Conservation (phyloP, 345 rosid genomes). For the Linum tenue region DNA sequence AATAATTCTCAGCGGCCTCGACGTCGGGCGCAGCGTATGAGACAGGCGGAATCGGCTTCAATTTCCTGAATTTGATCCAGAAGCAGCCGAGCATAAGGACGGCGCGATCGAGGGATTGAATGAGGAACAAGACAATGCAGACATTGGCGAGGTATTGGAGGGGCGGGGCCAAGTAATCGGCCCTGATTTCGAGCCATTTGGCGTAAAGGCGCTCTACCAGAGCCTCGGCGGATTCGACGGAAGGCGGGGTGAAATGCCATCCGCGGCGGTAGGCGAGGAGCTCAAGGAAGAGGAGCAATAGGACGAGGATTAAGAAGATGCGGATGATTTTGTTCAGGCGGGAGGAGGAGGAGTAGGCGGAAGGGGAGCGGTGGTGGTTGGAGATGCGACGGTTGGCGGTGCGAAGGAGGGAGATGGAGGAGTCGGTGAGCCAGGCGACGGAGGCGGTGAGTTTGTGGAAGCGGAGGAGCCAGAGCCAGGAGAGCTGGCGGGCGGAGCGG, state of each 20-base stretch:
- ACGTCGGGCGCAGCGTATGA: constrained; percentile 31
- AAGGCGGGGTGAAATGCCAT: constrained; percentile 87
- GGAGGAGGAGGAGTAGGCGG: constrained; percentile 38
- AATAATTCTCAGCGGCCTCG: constrained; percentile 33
- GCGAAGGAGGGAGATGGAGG: constrained; percentile 41
- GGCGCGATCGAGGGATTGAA: constrained; percentile 73
- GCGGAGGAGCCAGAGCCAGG: constrained; percentile 55
- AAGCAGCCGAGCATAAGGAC: constrained; percentile 64
- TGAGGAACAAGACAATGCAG: constrained; percentile 69
- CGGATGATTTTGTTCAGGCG: constrained; percentile 52
- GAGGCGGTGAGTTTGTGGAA: constrained; percentile 54
- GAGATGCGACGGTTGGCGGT: constrained; percentile 72
- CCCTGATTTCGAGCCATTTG: constrained; percentile 63
- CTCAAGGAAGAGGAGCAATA: constrained; percentile 55
- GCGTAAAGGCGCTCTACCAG: constrained; percentile 53
- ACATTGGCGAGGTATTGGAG: constrained; percentile 61
- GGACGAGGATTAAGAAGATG: constrained; percentile 42
- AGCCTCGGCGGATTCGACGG: constrained; percentile 48
- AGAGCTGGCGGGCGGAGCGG: constrained; percentile 68
- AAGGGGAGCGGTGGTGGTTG: constrained; percentile 22
- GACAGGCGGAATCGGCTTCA: constrained; percentile 48
- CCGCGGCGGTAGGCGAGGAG: constrained; percentile 73
- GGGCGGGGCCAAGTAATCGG: constrained; percentile 65
- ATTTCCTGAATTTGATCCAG: constrained; percentile 56
- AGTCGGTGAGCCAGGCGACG: constrained; percentile 40